Conservation (phyloP, 2,329 filamentous ascomycete species). For the Paraphoma chrysanthemicola region DNA sequence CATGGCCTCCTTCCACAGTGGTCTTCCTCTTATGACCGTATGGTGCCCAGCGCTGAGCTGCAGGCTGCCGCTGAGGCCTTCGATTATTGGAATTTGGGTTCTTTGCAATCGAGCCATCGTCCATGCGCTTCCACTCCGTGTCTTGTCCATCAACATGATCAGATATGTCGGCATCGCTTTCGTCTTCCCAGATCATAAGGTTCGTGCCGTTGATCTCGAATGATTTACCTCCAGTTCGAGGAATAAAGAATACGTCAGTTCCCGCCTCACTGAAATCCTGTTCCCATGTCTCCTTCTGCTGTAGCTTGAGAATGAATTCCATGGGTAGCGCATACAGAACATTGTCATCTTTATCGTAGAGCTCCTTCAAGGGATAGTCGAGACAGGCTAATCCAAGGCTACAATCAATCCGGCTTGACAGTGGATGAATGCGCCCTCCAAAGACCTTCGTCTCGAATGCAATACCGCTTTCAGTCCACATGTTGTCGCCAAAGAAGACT, state of each 20-base stretch:
- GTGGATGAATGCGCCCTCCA: slow-evolving; percentile 47
- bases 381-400: slow-evolving; percentile 46
- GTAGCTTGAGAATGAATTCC: slow-evolving; percentile 47
- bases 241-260: slow-evolving; percentile 42
- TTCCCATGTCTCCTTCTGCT: slow-evolving; percentile 48
- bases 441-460: slow-evolving; percentile 50
- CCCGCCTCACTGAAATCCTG: slow-evolving; percentile 36
- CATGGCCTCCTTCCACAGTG: slow-evolving; percentile 22
- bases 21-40: slow-evolving; percentile 41
- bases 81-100: slow-evolving; percentile 44
- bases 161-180: slow-evolving; percentile 47
- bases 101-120: slow-evolving; percentile 46
- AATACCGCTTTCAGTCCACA: slow-evolving; percentile 49
- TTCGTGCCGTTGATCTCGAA: slow-evolving; percentile 48
- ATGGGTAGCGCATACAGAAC: slow-evolving; percentile 48
- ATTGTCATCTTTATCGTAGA: slow-evolving; percentile 48
- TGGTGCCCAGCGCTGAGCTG: slow-evolving; percentile 42
- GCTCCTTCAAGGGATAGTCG: slow-evolving; percentile 43
- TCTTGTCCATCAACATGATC: slow-evolving; percentile 46
- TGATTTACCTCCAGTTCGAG: slow-evolving; percentile 45
- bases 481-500: slow-evolving; percentile 49
- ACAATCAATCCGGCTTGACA: slow-evolving; percentile 48
- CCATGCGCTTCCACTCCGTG: slow-evolving; percentile 46
- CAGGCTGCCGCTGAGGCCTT: slow-evolving; percentile 31
- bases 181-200: slow-evolving; percentile 50